Base-by-base conservation (phyloP, 78 protist genomes). In the Dictyostelium firmibasis region DNA sequence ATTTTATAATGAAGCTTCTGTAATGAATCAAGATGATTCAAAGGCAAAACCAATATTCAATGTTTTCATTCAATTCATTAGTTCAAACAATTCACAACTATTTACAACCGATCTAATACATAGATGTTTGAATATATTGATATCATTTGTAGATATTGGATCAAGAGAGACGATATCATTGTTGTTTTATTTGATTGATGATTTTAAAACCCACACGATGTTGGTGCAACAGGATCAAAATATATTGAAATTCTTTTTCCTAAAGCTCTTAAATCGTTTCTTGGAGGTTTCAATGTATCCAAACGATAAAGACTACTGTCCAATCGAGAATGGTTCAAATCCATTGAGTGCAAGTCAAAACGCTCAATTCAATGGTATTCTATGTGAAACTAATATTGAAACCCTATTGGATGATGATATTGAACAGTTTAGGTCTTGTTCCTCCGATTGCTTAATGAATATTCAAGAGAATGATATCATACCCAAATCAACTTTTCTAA, bases 181-280 rank as follows among this genome's bases (percentile, higher is more conserved):
- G 8, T 60, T 89, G 60, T 89, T 89, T 62, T 53, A 75, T 20
- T 27, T 89, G 27, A 29, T 89, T 3, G 94, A 89, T 9, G 94
- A 89, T 38, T 75, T 81, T 13, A 89, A 89, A 23, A 50, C 75
- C 1, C 93, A 87, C 23, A 67, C 85, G 11, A 75, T 36, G 41
- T 64, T 77, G 16, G 20, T 87, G 2, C 9, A 41, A 13, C 43
- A 77, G 16, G 93, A 78, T 43, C n/a, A 25, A 18, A 9, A 27
- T 4, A 18, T 69, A 13, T 33, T 81, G 27, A 60, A 78, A 29
- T 13, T 29, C 29, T 81, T 89, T 79, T 81, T 89, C 35, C 16
- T 89, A 1, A 78, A 31, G 1, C 38, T 89, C 1, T 29, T 89
- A 38, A n/a, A 67, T 33, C 47, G 83, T 16, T 85, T 74, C 14